These are phyloP conservation scores for Rutstroemia sp. DNA, from an alignment of 2,329 filamentous ascomycete genomes.

Conservation along the genomic window DNA sequence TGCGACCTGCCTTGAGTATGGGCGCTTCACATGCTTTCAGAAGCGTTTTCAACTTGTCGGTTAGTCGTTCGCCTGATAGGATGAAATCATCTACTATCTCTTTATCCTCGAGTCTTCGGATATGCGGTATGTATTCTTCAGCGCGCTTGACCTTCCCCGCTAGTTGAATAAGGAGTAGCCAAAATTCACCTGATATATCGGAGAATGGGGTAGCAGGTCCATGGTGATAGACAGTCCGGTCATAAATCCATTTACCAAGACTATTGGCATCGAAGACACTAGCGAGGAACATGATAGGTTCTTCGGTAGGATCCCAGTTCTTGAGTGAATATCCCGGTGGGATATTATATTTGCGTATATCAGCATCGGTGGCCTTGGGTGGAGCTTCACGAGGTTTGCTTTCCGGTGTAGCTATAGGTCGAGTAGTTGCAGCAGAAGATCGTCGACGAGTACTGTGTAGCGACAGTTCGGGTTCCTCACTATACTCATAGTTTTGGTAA, in stretches of 20 bases:
- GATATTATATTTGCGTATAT: slow-evolving; percentile 62
- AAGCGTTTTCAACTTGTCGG: slow-evolving; percentile 74
- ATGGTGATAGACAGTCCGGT: no score
- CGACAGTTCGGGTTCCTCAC: slow-evolving; percentile 23
- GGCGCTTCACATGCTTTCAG: slow-evolving; percentile 88
- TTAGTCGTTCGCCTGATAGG: slow-evolving; percentile 78
- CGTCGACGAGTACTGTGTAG: slow-evolving; percentile 22
- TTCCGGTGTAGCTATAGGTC: slow-evolving; percentile 22
- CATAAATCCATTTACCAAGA: no score
- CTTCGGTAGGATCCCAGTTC: slow-evolving; percentile 95
- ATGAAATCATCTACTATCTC: slow-evolving; percentile 89
- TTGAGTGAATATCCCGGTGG: slow-evolving; percentile 89
- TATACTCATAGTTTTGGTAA: slow-evolving; percentile 25
- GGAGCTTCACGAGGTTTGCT: slow-evolving; percentile 31
- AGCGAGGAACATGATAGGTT: slow-evolving; percentile 87
- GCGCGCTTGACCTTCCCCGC: slow-evolving; percentile 90
- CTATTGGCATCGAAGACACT: slow-evolving; percentile 92
- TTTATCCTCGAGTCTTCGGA: slow-evolving; percentile 64
- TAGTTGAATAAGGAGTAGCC: slow-evolving; percentile 89
- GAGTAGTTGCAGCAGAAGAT: slow-evolving; percentile 19
- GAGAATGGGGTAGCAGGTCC: no score
- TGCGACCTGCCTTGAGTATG: slow-evolving; percentile 85
- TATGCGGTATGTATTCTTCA: slow-evolving; percentile 66
- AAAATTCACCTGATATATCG: slow-evolving; percentile 84
- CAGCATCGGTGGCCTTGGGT: slow-evolving; percentile 48